phyloP scores from a whole-genome alignment of 495 filamentous ascomycete genomes.

The Aspergillus bertholletiae region DNA sequence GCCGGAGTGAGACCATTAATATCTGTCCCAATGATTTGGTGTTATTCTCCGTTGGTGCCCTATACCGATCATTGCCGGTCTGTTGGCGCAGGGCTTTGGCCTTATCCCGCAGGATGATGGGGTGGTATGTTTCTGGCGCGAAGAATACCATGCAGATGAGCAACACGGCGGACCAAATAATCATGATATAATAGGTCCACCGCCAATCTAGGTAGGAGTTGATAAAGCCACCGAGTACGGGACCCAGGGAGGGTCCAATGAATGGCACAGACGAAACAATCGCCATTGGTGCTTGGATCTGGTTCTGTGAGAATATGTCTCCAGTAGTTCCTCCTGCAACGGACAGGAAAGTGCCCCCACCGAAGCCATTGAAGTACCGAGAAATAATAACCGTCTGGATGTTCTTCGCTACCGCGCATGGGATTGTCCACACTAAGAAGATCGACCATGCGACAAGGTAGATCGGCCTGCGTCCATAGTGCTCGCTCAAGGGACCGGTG shows the following conservation, averaged over 20 bases:
- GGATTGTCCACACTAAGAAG: too few species aligned
- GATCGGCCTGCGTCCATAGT: too few species aligned
- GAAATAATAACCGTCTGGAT: too few species aligned
- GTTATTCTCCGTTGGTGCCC: slow-evolving; percentile 43
- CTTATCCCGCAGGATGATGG: slow-evolving; percentile 56
- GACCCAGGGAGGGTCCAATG: slow-evolving; percentile 26
- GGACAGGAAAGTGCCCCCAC: too few species aligned
- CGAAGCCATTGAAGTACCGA: too few species aligned
- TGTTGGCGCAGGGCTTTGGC: slow-evolving; percentile 50
- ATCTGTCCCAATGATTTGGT: slow-evolving; percentile 32
- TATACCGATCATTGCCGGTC: slow-evolving; percentile 54
- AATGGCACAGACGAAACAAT: too few species aligned
- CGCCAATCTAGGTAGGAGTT: slow-evolving; percentile 68
- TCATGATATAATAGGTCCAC: slow-evolving; percentile 76
- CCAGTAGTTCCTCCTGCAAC: too few species aligned
- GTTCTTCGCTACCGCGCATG: too few species aligned
- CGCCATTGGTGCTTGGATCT: too few species aligned
- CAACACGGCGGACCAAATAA: slow-evolving; percentile 66
- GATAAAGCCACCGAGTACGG: slow-evolving; percentile 55
- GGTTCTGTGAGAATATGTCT: too few species aligned
- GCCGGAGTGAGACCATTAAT: slow-evolving; percentile 44
- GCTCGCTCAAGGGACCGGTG: too few species aligned
- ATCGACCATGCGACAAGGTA: too few species aligned
- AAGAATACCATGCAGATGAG: slow-evolving; percentile 56
- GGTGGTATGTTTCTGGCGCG: slow-evolving; percentile 82